Evolutionary conservation across 306 rosid genomes (phyloP).

Genomic region (Nissolia schottii): DNA sequence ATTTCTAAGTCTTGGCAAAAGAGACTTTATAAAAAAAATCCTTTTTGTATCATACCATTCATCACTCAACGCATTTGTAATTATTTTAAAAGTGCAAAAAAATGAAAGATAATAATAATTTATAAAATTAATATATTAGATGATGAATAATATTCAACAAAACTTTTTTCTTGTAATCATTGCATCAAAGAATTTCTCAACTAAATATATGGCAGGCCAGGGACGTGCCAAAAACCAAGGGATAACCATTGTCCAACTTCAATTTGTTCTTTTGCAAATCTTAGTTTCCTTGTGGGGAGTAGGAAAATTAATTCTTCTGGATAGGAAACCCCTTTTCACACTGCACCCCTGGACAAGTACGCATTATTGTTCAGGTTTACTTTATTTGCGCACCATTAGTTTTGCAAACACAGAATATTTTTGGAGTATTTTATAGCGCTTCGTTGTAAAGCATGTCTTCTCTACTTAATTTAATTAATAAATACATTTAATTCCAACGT

Average conservation of each 20-base stretch:
- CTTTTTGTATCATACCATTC: too few relatives aligned
- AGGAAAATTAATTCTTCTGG: constrained; percentile 25
- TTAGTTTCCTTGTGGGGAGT: constrained; percentile 74
- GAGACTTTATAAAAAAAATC: too few relatives aligned
- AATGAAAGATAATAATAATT: too few relatives aligned
- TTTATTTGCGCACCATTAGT: background rate
- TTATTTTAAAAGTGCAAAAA: too few relatives aligned
- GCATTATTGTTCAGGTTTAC: background rate
- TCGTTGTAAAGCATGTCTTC: background rate
- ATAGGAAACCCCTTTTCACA: constrained; percentile 40
- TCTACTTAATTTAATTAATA: background rate
- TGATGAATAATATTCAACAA: too few relatives aligned
- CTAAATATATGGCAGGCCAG: background rate
- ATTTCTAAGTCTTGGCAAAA: background rate
- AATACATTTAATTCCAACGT: too few relatives aligned
- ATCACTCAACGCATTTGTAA: too few relatives aligned
- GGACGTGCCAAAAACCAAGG: constrained; percentile 19
- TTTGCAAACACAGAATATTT: background rate
- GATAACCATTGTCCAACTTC: constrained; percentile 5
- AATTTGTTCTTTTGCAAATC: constrained; percentile 21
- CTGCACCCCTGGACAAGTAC: background rate
- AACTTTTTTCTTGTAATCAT: too few relatives aligned
- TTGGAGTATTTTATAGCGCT: background rate
- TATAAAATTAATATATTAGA: too few relatives aligned
- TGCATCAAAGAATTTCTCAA: too few relatives aligned